Evolutionary conservation across 495 filamentous ascomycete species (phyloP), one percentile per base, ranked within the genome.

Genomic region (Penicillium ochrochloron): DNA sequence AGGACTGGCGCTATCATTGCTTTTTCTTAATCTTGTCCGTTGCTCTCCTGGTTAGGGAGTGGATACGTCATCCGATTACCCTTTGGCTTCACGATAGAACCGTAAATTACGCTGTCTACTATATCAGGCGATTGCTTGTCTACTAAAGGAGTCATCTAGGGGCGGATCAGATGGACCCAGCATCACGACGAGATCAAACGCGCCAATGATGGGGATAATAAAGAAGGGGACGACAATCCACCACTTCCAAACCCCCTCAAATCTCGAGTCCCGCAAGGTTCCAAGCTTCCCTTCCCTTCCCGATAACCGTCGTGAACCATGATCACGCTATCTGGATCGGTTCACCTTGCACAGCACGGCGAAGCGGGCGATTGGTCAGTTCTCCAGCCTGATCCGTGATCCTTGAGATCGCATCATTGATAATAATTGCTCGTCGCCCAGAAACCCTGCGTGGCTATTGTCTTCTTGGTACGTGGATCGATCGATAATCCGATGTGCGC

Each of bases 221-320:
- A 19, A 5, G n/a, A 44, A 31, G 14, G 44, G 50, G 48, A 53
- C 12, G 17, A 44, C 17, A 35, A 35, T 34, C 53, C 55, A 58
- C 55, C 11, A 19, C 34, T n/a, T 29, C 23, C 15, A 21, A 21
- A 23, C 53, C 48, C 57, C 27, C 9, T 23, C 8, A 15, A 56
- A 56, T 34, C 61, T 59, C 62, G 56, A 55, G 62, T 64, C 46
- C 62, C 62, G 62, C 56, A 48, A 34, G 55, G 62, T 64, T 64
- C 56, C 57, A 54, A 60, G 60, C 27, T 56, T 50, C 55, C 48
- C 21, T 48, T 23, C 7, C 12, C 57, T 29, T 27, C 37, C 48
- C 14, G 48, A 21, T 21, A 34, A 42, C 44, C 44, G 44, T 48
- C 60, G 61, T 46, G 56, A 57, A 59, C 39, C 53, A 63, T 41